Evolutionary conservation across 202 grass and related monocot genomes (phyloP).

Genomic region (Hordeum pubiflorum): DNA sequence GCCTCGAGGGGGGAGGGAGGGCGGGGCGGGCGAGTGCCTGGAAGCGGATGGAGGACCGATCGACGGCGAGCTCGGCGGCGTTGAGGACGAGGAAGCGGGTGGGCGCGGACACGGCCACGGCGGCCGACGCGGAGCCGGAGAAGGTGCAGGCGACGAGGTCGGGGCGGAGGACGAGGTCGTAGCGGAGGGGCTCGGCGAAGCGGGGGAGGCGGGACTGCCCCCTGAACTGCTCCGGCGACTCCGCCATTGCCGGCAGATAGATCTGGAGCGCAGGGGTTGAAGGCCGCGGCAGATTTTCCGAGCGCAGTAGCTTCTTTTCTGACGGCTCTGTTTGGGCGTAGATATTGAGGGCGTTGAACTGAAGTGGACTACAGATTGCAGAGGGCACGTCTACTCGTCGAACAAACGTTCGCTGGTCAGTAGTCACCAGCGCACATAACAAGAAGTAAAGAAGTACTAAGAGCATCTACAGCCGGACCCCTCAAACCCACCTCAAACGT

Average conservation of each 20-base stretch:
- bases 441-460: too few species aligned
- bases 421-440: neutral
- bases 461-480: too few species aligned
- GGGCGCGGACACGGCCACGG: slow-evolving; percentile 37
- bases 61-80: slow-evolving; percentile 52
- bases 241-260: neutral
- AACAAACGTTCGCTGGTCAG: neutral
- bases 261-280: neutral
- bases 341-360: neutral
- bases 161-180: slow-evolving; percentile 52
- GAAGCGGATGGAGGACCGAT: slow-evolving; percentile 42
- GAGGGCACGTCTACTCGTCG: neutral
- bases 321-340: neutral
- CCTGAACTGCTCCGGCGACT: slow-evolving; percentile 39
- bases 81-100: slow-evolving; percentile 78
- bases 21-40: neutral
- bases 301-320: neutral
- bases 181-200: slow-evolving; percentile 52
- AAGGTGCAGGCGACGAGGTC: slow-evolving; percentile 58
- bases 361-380: neutral
- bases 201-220: slow-evolving; percentile 50
- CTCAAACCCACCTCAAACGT: too few species aligned
- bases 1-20: too few species aligned
- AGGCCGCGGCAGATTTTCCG: neutral
- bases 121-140: slow-evolving; percentile 34